Evolutionary conservation across 2,329 filamentous ascomycete species (phyloP).

Genomic region (Chaetothyriales sp.): DNA sequence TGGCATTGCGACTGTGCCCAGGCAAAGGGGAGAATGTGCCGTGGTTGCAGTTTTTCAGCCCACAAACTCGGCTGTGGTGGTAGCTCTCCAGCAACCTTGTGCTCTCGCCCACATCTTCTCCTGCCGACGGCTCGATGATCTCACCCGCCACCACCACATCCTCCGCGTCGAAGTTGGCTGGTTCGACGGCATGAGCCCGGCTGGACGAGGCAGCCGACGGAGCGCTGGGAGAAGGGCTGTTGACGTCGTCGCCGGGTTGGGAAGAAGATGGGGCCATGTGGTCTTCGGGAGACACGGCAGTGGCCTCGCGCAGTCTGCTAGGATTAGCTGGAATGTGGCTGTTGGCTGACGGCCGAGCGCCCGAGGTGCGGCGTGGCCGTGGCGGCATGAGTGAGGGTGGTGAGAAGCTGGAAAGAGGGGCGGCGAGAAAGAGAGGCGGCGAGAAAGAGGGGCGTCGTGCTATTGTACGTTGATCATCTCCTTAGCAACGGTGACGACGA

Average conservation of each 20-base stretch:
- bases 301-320: constrained; percentile 16
- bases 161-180: constrained; percentile 5
- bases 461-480: background rate
- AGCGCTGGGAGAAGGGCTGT: background rate
- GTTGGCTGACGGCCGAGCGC: constrained; percentile 1
- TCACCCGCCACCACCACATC: constrained; percentile 6
- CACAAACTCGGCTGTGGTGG: constrained; percentile 26
- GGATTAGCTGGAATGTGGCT: constrained; percentile 14
- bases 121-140: constrained; percentile 1
- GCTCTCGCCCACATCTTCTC: constrained; percentile 8
- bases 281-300: constrained; percentile 15
- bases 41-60: constrained; percentile 46
- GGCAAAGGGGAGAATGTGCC: constrained; percentile 64
- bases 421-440: background rate
- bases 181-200: constrained; percentile 1
- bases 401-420: no score
- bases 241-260: constrained; percentile 6
- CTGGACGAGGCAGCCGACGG: constrained; percentile 5
- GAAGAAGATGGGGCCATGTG: constrained; percentile 11
- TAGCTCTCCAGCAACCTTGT: constrained; percentile 29
- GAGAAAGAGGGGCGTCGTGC: background rate
- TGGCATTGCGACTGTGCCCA: constrained; percentile 11
- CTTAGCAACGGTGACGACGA: no score
- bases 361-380: background rate
- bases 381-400: background rate